Conservation (phyloP, 306 rosid genomes). For the Arachis stenosperma region DNA sequence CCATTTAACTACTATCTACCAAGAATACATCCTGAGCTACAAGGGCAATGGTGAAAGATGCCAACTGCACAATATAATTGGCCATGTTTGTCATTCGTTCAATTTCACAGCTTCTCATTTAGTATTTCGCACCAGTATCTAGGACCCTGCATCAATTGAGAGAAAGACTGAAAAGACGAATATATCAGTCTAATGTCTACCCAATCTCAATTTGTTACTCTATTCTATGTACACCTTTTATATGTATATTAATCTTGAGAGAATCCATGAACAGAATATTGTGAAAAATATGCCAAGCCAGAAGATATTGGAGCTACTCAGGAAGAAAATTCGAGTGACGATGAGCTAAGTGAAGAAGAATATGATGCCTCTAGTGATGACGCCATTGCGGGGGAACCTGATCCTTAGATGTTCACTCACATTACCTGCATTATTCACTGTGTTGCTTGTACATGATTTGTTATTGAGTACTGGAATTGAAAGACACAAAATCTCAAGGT, state of each 20-base stretch:
- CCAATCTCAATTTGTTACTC: conserved; percentile 14
- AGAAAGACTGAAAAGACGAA: conserved; percentile 1
- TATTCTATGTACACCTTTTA: conserved; percentile 27
- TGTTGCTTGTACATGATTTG: conserved; percentile 54
- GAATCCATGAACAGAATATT: conserved; percentile 58
- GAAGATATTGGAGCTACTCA: conserved; percentile 62
- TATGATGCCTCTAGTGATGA: conserved; percentile 69
- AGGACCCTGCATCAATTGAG: not conserved
- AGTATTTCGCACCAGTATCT: conserved; percentile 2
- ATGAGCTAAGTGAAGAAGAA: conserved; percentile 80
- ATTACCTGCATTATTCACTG: conserved; percentile 30
- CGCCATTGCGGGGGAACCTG: conserved; percentile 68
- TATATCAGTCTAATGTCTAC: conserved; percentile 21
- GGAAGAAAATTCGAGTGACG: conserved; percentile 73
- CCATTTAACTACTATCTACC: conserved; percentile 10
- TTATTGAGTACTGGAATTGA: conserved; percentile 44
- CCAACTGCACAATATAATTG: conserved; percentile 29
- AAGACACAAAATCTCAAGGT: conserved; percentile 47
- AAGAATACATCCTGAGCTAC: conserved; percentile 18
- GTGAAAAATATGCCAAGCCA: conserved; percentile 80
- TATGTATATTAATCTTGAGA: conserved; percentile 27
- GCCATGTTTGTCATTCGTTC: conserved; percentile 19
- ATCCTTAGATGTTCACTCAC: conserved; percentile 52
- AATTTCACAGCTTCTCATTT: conserved; percentile 25
- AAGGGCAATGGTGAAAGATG: conserved; percentile 28